Evolutionary conservation across 106 monocot species (phyloP).

Genomic region (Posidonia australis): DNA sequence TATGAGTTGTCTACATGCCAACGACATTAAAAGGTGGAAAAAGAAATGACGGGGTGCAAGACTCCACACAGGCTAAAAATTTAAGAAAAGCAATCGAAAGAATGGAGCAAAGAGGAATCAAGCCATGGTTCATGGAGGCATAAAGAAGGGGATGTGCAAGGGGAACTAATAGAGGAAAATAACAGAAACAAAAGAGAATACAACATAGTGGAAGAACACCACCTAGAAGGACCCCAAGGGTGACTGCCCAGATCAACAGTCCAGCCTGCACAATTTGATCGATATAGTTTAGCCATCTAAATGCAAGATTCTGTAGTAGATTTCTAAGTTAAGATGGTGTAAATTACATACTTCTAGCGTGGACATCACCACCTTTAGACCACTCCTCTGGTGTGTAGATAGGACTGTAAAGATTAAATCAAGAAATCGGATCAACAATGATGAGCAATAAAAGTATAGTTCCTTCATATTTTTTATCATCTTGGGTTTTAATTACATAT

Average conservation of each 20-base stretch:
- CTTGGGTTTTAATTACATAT: slow-evolving; percentile 12
- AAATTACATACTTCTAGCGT: slow-evolving; percentile 58
- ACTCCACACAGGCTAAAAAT: too few species aligned
- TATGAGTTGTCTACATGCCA: too few species aligned
- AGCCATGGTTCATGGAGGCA: too few species aligned
- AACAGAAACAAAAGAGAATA: too few species aligned
- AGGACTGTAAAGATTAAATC: slow-evolving; percentile 48
- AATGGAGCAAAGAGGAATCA: too few species aligned
- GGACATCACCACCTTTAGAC: slow-evolving; percentile 70
- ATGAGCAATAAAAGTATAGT: background rate
- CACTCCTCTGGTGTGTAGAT: slow-evolving; percentile 67
- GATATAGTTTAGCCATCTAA: background rate
- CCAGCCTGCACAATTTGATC: slow-evolving; percentile 48
- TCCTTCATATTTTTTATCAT: background rate
- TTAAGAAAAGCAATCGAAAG: too few species aligned
- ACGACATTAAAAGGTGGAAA: too few species aligned
- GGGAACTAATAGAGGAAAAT: too few species aligned
- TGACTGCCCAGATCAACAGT: slow-evolving; percentile 89
- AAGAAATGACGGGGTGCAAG: too few species aligned
- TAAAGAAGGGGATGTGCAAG: too few species aligned
- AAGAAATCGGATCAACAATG: background rate
- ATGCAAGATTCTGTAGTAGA: too few species aligned
- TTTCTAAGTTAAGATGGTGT: background rate
- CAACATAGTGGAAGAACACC: slow-evolving; percentile 91
- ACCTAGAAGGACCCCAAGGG: slow-evolving; percentile 65